Evolutionary conservation across 768 basidiomycete species (phyloP).

Genomic region (Pleurotus salmoneostramineus): DNA sequence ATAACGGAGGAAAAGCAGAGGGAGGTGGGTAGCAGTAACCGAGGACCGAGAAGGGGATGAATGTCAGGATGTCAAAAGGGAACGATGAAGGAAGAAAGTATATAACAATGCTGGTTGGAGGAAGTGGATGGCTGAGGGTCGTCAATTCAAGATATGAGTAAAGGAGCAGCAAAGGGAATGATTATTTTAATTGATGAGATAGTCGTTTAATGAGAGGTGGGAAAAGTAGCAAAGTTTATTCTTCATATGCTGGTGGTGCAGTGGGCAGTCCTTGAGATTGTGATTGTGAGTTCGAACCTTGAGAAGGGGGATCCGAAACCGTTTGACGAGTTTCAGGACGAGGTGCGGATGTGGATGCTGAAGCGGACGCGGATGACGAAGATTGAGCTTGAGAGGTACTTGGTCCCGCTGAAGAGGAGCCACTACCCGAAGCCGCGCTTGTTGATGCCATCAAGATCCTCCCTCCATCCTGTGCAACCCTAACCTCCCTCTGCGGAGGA

Average conservation of each 20-base stretch:
- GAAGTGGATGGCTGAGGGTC: neutral
- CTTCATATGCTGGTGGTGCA: slow-evolving; percentile 4
- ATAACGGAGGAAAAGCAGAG: neutral
- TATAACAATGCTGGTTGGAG: neutral
- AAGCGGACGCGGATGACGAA: too few species aligned
- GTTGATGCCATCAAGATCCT: neutral
- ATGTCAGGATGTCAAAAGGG: neutral
- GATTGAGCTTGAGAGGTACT: neutral
- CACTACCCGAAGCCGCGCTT: neutral
- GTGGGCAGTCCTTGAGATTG: neutral
- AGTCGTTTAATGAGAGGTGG: too few species aligned
- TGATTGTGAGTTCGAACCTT: neutral
- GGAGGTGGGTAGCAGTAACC: neutral
- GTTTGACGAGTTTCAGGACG: neutral
- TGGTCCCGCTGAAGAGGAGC: neutral
- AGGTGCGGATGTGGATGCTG: neutral
- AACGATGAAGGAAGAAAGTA: neutral
- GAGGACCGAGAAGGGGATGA: neutral
- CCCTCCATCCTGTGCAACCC: slow-evolving; percentile 5
- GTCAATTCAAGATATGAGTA: neutral
- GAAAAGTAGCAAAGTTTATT: neutral
- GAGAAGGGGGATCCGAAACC: neutral
- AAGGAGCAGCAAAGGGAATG: neutral
- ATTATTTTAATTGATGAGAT: neutral
- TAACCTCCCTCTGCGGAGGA: slow-evolving; percentile 5